Percentiles rank a stretch among this genome's conserved stretches.
phyloP scores from a whole-genome alignment of 495 filamentous ascomycete genomes.

The Pyrenopolyporus hunteri region DNA sequence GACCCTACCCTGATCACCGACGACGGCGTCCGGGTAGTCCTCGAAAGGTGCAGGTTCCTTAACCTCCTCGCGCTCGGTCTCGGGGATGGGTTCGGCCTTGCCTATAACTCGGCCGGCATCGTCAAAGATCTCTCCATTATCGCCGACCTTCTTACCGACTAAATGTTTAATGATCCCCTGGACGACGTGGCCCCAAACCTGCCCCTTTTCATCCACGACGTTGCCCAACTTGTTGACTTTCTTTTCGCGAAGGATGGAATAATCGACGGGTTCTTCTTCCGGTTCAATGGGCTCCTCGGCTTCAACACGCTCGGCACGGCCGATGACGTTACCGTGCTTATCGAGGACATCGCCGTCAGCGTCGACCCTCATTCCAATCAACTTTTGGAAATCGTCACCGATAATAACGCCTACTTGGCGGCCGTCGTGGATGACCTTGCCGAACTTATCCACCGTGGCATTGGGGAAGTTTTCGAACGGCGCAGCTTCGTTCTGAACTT shows the following conservation, averaged over 20 bases:
- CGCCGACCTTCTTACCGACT: conserved; percentile 70
- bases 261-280: conserved; percentile 58
- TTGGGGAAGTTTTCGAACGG: conserved; percentile 80
- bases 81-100: conserved; percentile 73
- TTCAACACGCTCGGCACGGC: conserved; percentile 61
- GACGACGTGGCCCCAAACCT: conserved; percentile 71
- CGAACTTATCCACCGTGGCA: conserved; percentile 70
- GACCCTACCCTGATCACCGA: conserved; percentile 73
- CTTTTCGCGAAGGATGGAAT: conserved; percentile 68
- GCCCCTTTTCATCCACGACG: conserved; percentile 73
- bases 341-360: conserved; percentile 69
- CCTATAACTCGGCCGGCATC: conserved; percentile 76
- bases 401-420: conserved; percentile 69
- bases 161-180: conserved; percentile 72
- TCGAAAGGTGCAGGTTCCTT: conserved; percentile 76
- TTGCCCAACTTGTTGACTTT: conserved; percentile 81
- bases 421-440: conserved; percentile 75
- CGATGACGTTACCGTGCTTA: conserved; percentile 65
- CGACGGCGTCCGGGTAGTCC: conserved; percentile 70
- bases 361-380: conserved; percentile 63
- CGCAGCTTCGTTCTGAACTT: conserved; percentile 61
- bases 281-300: conserved; percentile 48
- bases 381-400: conserved; percentile 69
- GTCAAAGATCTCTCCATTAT: conserved; percentile 77
- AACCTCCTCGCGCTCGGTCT: conserved; percentile 69